Evolutionary conservation across 2,329 filamentous ascomycete genomes (phyloP).

Genomic region (Ceratocystis eucalypticola): DNA sequence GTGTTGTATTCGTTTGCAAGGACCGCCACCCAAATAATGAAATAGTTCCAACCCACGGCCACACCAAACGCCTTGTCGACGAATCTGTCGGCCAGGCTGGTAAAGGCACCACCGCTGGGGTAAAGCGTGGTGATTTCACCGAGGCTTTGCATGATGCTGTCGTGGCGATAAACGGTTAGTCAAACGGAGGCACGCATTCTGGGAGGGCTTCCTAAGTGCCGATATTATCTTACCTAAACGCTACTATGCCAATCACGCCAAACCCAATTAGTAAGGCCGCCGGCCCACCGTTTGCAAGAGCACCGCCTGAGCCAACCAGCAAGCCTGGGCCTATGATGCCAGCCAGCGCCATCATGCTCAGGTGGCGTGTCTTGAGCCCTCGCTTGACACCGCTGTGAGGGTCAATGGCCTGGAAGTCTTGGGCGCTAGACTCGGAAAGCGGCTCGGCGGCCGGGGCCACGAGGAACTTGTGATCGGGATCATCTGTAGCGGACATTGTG

Average conservation of each 20-base stretch:
- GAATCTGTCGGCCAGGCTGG: conserved; percentile 55
- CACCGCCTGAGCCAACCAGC: conserved; percentile 57
- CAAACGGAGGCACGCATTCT: too few species aligned
- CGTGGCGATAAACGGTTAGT: neutral
- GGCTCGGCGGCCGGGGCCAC: conserved; percentile 7
- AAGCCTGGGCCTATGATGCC: conserved; percentile 56
- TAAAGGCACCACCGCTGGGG: conserved; percentile 57
- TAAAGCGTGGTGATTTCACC: conserved; percentile 63
- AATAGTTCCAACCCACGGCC: conserved; percentile 60
- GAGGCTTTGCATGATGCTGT: conserved; percentile 53
- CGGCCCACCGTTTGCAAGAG: conserved; percentile 54
- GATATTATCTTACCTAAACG: conserved; percentile 17
- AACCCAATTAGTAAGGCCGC: conserved; percentile 63
- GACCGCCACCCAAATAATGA: conserved; percentile 52
- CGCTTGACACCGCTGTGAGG: conserved; percentile 53
- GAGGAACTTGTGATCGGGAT: conserved; percentile 5
- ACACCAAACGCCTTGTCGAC: conserved; percentile 57
- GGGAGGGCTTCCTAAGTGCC: too few species aligned
- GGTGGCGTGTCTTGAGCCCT: conserved; percentile 53
- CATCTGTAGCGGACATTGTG: neutral
- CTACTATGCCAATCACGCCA: conserved; percentile 43
- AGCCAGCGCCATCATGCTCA: conserved; percentile 52
- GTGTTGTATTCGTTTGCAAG: conserved; percentile 57
- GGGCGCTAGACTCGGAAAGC: conserved; percentile 29
- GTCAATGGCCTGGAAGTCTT: conserved; percentile 38